Evolutionary conservation across 164 flowering plant genomes (phyloP).

Genomic region (Piper longum): DNA sequence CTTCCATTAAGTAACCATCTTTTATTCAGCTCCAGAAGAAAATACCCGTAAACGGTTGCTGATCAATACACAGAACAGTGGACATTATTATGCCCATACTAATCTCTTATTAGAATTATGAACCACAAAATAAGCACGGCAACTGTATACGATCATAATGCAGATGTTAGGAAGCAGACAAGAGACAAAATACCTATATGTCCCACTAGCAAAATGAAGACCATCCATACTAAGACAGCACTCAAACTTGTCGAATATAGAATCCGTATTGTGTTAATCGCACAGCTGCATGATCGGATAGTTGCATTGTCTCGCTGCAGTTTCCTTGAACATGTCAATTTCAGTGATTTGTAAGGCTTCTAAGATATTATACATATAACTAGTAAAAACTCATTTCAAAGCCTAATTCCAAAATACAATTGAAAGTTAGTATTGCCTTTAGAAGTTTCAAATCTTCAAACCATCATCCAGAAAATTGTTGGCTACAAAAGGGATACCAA

Average conservation of each 20-base stretch:
- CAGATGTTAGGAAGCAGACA: not conserved
- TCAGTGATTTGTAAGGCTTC: not conserved
- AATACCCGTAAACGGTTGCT: conserved; percentile 50
- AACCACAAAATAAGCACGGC: not conserved
- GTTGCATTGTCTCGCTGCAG: conserved; percentile 1
- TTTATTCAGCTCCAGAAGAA: conserved; percentile 30
- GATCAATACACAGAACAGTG: conserved; percentile 7
- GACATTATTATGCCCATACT: conserved; percentile 2
- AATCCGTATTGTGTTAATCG: conserved; percentile 89
- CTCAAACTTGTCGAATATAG: conserved; percentile 95
- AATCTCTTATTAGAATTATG: not conserved
- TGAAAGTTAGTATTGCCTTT: not conserved
- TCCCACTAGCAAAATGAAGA: conserved; percentile 78
- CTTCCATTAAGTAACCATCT: conserved; percentile 50
- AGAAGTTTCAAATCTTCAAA: not conserved
- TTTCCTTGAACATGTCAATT: not conserved
- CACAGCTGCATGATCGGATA: conserved; percentile 44
- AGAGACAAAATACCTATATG: conserved; percentile 54
- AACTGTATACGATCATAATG: not conserved
- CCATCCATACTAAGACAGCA: conserved; percentile 95
- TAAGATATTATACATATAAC: not conserved
- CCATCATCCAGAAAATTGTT: not conserved
- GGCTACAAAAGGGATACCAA: not conserved
- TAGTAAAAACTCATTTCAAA: not conserved
- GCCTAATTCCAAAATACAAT: not conserved